Evolutionary conservation across 1,284 basidiomycete genomes (phyloP).

Genomic region (Trichosporon inkin): DNA sequence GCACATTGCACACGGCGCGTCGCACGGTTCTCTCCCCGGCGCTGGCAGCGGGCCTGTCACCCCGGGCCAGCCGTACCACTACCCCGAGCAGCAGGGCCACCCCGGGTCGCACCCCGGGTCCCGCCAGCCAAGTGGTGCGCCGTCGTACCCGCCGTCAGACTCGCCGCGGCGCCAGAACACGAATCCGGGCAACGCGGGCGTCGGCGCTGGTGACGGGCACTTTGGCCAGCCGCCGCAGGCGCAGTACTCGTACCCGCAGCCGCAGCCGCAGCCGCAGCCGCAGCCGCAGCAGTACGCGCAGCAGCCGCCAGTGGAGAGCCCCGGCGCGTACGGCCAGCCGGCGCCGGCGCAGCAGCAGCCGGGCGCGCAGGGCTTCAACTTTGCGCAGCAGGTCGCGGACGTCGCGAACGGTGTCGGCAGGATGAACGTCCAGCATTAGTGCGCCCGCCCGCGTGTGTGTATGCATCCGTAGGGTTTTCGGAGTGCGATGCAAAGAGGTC

Average conservation of each 20-base stretch:
- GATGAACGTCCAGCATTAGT: constrained; percentile 35
- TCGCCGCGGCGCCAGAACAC: constrained; percentile 29
- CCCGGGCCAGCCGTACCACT: constrained; percentile 14
- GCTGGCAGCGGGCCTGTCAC: background rate
- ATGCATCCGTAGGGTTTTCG: background rate
- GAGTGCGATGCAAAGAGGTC: too few relatives aligned
- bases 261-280: constrained; percentile 10
- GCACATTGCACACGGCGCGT: constrained; percentile 29
- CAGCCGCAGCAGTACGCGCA: constrained; percentile 23
- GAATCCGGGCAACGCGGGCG: constrained; percentile 37
- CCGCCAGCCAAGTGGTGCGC: constrained; percentile 21
- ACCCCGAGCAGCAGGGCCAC: constrained; percentile 19
- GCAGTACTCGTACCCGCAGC: too few relatives aligned
- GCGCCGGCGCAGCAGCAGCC: constrained; percentile 8
- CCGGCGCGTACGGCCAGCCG: background rate
- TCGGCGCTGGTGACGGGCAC: constrained; percentile 27
- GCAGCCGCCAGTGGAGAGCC: constrained; percentile 4
- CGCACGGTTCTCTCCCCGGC: background rate
- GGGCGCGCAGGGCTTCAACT: constrained; percentile 4
- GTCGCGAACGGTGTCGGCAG: constrained; percentile 33
- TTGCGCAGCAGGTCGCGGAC: constrained; percentile 25
- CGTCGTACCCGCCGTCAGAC: constrained; percentile 27
- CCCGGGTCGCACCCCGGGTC: background rate
- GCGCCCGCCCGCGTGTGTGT: too few relatives aligned
- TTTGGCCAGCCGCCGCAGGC: constrained; percentile 3